phyloP scores from a whole-genome alignment of 169 alveolate species.

The Amoebophrya sp. region DNA sequence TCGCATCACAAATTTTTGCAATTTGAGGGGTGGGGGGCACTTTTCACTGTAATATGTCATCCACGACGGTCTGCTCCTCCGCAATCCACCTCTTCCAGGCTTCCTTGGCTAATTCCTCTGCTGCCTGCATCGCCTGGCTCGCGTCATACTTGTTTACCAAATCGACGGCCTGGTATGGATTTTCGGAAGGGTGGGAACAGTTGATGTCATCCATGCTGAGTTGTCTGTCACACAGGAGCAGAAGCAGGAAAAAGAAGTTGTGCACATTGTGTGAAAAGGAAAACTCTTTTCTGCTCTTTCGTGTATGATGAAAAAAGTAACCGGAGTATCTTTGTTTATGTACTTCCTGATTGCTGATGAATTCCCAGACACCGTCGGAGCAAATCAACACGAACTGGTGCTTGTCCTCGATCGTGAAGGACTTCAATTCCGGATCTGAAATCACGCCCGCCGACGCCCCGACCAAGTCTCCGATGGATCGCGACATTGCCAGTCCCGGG shows the following conservation, averaged over 20 bases:
- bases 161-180: conserved; percentile 21
- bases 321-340: conserved; percentile 40
- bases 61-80: conserved; percentile 76
- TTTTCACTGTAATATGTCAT: too few species aligned
- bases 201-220: too few species aligned
- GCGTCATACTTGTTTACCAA: neutral
- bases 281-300: too few species aligned
- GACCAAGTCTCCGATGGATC: conserved; percentile 81
- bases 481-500: conserved; percentile 74
- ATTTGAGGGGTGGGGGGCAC: too few species aligned
- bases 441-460: conserved; percentile 75
- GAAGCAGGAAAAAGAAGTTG: too few species aligned
- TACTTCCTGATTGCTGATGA: conserved; percentile 61
- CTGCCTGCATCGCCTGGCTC: conserved; percentile 57
- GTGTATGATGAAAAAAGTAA: neutral
- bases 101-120: conserved; percentile 68
- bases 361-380: conserved; percentile 71
- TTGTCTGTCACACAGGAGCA: too few species aligned
- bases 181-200: too few species aligned
- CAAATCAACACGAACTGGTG: conserved; percentile 48
- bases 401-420: too few species aligned
- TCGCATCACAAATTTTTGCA: too few species aligned
- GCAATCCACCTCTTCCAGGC: conserved; percentile 75
- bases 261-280: too few species aligned
- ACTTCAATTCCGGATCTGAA: conserved; percentile 76